phyloP scores from a whole-genome alignment of 345 rosid genomes.

The Syzygium aromaticum region DNA sequence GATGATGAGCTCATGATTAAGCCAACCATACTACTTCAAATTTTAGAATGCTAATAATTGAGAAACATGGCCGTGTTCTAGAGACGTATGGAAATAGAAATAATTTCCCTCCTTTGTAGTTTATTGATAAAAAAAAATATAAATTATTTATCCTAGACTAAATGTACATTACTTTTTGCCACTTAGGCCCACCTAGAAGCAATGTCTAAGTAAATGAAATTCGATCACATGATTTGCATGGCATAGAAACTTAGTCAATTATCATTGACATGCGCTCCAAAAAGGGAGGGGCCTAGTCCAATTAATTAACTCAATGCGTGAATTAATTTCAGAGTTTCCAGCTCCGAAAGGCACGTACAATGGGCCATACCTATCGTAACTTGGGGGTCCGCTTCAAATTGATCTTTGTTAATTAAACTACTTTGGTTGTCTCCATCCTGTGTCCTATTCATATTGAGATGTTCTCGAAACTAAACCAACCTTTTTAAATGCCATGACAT shows the following conservation, averaged over 20 bases:
- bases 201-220: not conserved
- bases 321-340: not conserved
- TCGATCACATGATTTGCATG: not conserved
- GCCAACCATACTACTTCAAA: not conserved
- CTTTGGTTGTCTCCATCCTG: not conserved
- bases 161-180: not conserved
- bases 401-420: not conserved
- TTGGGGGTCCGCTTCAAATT: not conserved
- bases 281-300: not conserved
- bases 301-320: not conserved
- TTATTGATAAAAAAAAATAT: not conserved
- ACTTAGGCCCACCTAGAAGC: not conserved
- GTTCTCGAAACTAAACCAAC: not conserved
- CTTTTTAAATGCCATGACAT: not conserved
- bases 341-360: not conserved
- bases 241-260: not conserved
- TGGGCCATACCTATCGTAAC: not conserved
- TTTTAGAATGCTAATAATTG: not conserved
- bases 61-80: not conserved
- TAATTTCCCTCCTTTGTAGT: not conserved
- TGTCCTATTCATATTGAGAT: not conserved
- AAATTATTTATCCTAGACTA: not conserved
- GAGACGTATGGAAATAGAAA: not conserved
- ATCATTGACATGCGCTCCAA: not conserved
- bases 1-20: not conserved